Evolutionary conservation across 2,329 filamentous ascomycete species (phyloP), one percentile per base, ranked within the genome.

Genomic region (Fusarium longipes): DNA sequence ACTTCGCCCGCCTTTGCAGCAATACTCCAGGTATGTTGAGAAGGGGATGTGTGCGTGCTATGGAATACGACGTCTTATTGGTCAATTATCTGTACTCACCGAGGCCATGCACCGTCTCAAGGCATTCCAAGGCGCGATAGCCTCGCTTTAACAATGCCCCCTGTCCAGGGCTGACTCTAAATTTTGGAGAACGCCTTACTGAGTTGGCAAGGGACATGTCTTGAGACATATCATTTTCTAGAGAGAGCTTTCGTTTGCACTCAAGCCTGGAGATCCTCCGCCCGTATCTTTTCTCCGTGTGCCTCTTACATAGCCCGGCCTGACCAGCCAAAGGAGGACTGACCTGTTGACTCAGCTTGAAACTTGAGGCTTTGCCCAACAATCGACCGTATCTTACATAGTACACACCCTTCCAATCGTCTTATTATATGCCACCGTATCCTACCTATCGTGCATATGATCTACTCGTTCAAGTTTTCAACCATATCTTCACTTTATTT

Each of bases 41-140:
- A n/a, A n/a, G 50, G 57, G 61, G 52, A 64, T 67, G 62, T 45
- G 63, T 57, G 70, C 71, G 71, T 73, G 71, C 68, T 58, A 70
- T 53, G 14, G 47, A 12, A 60, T 50, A 24, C 25, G 15, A 8
- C 33, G 32, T 55, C 38, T 52, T 44, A 73, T 74, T 74, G 72
- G 72, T 11, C 22, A 18, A 27, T 40, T 25, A 15, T 11, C 40
- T 22, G 38, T 39, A 39, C 32, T 54, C 48, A 35, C 51, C 60
- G 65, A 54, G 49, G 48, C 40, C 32, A 35, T 53, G 38, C 36
- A 63, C 65, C 57, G 66, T 69, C 57, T 25, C 44, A 47, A 68
- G 67, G 64, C 67, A 66, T 63, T 68, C 64, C 50, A 56, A 54
- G 44, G 52, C 57, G 33, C 43, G 47, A 54, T 43, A 51, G 44